A percentile compares a stretch with the other conserved stretches of the same genome.
phyloP scores from a whole-genome alignment of 495 filamentous ascomycete species.

The Neurospora sp. region DNA sequence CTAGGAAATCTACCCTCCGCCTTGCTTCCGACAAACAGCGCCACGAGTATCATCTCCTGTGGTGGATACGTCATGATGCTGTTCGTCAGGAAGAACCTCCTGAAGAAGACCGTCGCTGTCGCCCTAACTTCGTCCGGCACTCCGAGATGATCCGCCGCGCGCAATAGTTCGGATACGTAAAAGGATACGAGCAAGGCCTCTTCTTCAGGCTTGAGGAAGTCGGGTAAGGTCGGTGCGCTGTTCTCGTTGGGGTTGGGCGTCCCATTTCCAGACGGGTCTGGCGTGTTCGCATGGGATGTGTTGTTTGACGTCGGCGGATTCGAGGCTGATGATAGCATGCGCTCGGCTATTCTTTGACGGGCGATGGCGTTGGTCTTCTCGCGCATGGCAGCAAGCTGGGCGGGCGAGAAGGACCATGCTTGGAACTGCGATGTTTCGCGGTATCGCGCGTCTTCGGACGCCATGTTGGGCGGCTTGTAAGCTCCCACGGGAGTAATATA shows the following conservation, averaged over 20 bases:
- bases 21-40: conserved; percentile 86
- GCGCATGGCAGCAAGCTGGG: conserved; percentile 58
- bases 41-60: conserved; percentile 71
- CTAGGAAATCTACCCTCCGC: conserved; percentile 74
- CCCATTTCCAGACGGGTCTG: conserved; percentile 19
- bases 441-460: conserved; percentile 79
- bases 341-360: conserved; percentile 52
- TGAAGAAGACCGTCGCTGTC: conserved; percentile 84
- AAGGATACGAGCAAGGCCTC: conserved; percentile 72
- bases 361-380: conserved; percentile 67
- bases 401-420: conserved; percentile 83
- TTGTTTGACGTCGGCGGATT: conserved; percentile 18
- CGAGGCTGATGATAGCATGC: conserved; percentile 12
- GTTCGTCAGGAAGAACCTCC: conserved; percentile 90
- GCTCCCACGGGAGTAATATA: not conserved
- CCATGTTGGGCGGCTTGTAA: conserved; percentile 22
- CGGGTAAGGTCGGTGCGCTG: conserved; percentile 37
- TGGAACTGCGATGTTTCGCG: conserved; percentile 83
- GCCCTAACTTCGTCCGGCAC: conserved; percentile 75
- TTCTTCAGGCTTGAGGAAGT: conserved; percentile 71
- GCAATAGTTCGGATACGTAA: conserved; percentile 63
- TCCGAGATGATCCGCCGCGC: conserved; percentile 65
- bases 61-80: conserved; percentile 92
- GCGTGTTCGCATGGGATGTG: conserved; percentile 17
- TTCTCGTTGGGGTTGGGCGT: conserved; percentile 25